Evolutionary conservation across 2,329 filamentous ascomycete species (phyloP), one percentile per base, ranked within the genome.

Genomic region (Biscogniauxia mediterranea): DNA sequence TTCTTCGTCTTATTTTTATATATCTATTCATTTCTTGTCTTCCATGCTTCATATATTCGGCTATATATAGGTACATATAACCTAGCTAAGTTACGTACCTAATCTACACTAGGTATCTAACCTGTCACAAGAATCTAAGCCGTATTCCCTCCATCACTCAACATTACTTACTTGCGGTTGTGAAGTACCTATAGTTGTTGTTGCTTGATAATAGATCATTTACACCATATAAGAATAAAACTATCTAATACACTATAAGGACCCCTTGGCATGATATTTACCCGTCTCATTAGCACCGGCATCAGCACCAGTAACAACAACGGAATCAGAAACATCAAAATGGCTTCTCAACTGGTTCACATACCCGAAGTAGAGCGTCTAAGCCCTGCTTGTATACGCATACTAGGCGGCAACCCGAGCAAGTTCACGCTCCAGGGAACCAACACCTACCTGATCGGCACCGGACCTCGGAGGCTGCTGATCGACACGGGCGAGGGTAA

Each of bases 381-480:
- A 58, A 94, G 91, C 71, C 84, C 90, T 20, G 80, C 85, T 15
- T 90, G 93, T 52, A 89, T 97, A 64, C 86, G 95, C 59, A 91
- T 99, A 64, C 81, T 98, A 19, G 95, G 90, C 61, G 92, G 91
- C 8, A 99, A 99, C 76, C 94, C 95, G 13, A 87, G 91, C 72
- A 97, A 96, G 80, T 88, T 88, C 70, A 83, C 85, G 4, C 78
- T 89, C 11, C 85, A 89, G 76, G 89, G 93, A 64, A 97, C 95
- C 68, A 99, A 99, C 76, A 99, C 95, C 38, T 99, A 99, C 75
- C 84, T 99, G 19, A 72, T 99, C 61, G 95, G 95, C 61, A 88
- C 84, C 6, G 94, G 93, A 3, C 74, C 79, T 5, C 77, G 79
- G 6, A 88, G 95, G 9, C 82, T 98, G 61, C 84, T 99, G 21